A percentile compares a stretch with the other conserved stretches of the same genome.
Evolutionary conservation across 345 rosid species (phyloP).

Genomic region (Syzygium oleosum): DNA sequence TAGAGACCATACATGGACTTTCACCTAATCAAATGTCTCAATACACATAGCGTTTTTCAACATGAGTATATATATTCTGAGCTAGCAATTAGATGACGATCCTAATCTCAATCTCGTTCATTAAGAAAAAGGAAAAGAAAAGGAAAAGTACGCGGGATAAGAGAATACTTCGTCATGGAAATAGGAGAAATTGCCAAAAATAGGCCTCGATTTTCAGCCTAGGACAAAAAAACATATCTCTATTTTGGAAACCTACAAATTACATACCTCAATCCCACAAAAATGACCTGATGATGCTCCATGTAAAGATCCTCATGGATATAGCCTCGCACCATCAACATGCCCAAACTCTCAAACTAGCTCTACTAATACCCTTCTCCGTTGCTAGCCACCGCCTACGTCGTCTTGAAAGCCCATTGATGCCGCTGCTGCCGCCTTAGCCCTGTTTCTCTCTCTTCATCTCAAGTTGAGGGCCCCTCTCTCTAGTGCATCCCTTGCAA

Average conservation of each 20-base stretch:
- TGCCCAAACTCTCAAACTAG: not conserved
- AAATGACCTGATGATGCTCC: not conserved
- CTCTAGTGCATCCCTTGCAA: not conserved
- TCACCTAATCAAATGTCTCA: not conserved
- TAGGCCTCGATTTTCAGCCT: not conserved
- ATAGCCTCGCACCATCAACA: not conserved
- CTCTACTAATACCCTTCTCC: not conserved
- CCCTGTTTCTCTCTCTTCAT: not conserved
- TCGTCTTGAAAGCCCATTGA: not conserved
- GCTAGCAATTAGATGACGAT: not conserved
- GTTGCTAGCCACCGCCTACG: not conserved
- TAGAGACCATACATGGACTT: not conserved
- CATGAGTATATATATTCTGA: not conserved
- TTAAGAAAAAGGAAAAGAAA: not conserved
- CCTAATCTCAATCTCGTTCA: not conserved
- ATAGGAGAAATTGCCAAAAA: not conserved
- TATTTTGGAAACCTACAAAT: not conserved
- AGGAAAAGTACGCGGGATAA: fast-evolving
- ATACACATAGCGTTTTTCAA: not conserved
- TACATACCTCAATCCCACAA: too few relatives aligned
- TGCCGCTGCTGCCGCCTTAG: not conserved
- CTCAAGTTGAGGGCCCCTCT: not conserved
- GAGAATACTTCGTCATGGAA: not conserved
- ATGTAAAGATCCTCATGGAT: too few relatives aligned
- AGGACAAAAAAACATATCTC: too few relatives aligned